Evolutionary conservation across 805 yeast genomes (phyloP).

Genomic region (Metschnikowia chrysomelidarum): DNA sequence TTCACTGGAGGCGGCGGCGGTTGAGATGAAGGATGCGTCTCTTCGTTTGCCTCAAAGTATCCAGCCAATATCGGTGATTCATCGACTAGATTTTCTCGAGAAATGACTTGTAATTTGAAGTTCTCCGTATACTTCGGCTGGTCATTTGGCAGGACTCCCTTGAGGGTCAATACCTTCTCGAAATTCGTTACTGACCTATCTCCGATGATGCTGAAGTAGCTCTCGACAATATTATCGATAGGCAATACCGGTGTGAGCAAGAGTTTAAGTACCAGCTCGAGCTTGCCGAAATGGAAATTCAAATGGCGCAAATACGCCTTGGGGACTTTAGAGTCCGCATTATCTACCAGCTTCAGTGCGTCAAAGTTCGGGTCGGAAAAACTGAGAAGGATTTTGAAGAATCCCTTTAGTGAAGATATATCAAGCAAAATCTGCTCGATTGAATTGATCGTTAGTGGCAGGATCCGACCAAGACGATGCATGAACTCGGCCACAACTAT

Average conservation of each 20-base stretch:
- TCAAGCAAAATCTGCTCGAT: constrained; percentile 78
- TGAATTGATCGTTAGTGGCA: constrained; percentile 59
- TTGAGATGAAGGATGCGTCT: constrained; percentile 18
- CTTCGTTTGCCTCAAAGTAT: constrained; percentile 20
- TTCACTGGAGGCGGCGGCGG: constrained; percentile 13
- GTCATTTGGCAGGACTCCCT: constrained; percentile 44
- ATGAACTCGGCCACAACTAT: constrained; percentile 53
- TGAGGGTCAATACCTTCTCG: constrained; percentile 59
- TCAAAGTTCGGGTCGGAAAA: constrained; percentile 40
- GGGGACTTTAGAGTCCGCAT: constrained; percentile 21
- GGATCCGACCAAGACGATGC: constrained; percentile 54
- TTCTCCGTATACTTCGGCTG: constrained; percentile 34
- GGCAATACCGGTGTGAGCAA: constrained; percentile 66
- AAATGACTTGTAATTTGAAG: constrained; percentile 35
- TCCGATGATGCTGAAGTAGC: constrained; percentile 63
- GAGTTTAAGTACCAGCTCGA: constrained; percentile 69
- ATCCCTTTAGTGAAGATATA: constrained; percentile 57
- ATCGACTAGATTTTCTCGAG: constrained; percentile 26
- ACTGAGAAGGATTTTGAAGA: constrained; percentile 45
- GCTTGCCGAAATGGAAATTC: constrained; percentile 35
- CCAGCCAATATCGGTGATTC: constrained; percentile 32
- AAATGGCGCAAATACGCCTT: constrained; percentile 43
- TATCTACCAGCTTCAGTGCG: constrained; percentile 14
- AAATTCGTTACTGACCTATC: constrained; percentile 66
- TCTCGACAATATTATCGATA: constrained; percentile 54